Percentiles rank a stretch among this genome's conserved stretches.
Conservation (phyloP, 768 basidiomycete species). For the Xerocomellus intermedius region DNA sequence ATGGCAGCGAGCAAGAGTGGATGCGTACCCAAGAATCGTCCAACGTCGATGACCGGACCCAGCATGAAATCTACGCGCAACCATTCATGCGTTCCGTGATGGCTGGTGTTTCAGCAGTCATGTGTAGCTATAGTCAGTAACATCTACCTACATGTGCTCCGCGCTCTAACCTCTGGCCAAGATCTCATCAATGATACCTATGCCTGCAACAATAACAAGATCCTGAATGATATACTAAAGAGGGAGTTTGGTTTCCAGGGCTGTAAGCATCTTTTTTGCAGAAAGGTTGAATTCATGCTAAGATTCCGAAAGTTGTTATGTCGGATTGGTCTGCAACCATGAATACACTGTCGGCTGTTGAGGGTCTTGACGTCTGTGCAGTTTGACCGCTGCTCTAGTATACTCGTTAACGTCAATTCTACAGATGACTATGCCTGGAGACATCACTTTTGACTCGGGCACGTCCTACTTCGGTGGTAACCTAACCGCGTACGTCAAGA, state of each 20-base stretch:
- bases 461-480: slow-evolving; percentile 57
- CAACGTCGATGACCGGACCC: slow-evolving; percentile 40
- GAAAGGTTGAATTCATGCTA: not conserved
- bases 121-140: slow-evolving; percentile 57
- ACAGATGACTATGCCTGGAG: slow-evolving; percentile 76
- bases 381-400: not conserved
- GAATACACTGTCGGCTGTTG: slow-evolving; percentile 47
- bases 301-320: slow-evolving; percentile 39
- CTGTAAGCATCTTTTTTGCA: slow-evolving; percentile 34
- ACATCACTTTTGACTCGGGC: slow-evolving; percentile 40
- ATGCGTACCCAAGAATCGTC: slow-evolving; percentile 34
- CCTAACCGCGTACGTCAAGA: slow-evolving; percentile 57
- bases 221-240: slow-evolving; percentile 61
- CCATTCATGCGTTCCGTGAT: slow-evolving; percentile 60
- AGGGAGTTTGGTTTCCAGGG: slow-evolving; percentile 66
- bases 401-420: not conserved
- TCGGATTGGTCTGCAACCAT: slow-evolving; percentile 68
- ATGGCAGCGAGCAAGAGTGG: slow-evolving; percentile 36
- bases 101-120: slow-evolving; percentile 63
- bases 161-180: slow-evolving; percentile 19
- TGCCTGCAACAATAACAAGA: slow-evolving; percentile 63
- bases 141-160: not conserved
- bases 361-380: slow-evolving; percentile 56
- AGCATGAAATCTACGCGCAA: slow-evolving; percentile 58
- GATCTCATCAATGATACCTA: slow-evolving; percentile 58